These are phyloP conservation scores for Eudorina sp. DNA, from an alignment of 139 green algal species.

Conservation along the genomic window DNA sequence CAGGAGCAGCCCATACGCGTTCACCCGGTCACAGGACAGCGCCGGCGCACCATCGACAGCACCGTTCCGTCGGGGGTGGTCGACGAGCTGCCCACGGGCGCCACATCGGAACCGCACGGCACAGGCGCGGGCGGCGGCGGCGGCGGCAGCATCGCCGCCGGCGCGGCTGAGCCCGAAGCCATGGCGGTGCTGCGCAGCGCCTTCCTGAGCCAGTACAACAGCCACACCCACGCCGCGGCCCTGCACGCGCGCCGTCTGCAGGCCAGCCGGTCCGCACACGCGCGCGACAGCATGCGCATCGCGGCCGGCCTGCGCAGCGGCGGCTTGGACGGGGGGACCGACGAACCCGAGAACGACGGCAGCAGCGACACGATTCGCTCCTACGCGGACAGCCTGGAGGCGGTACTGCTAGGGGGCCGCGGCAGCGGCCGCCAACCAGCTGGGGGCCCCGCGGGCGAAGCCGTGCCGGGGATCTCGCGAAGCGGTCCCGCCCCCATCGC, in stretches of 20 bases:
- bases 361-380: slow-evolving; percentile 34
- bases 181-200: slow-evolving; percentile 13
- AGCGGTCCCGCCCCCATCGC: neutral
- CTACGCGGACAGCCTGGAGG: slow-evolving; percentile 39
- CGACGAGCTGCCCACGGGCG: too few species aligned
- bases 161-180: neutral
- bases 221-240: neutral
- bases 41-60: too few species aligned
- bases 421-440: too few species aligned
- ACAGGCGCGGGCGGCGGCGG: neutral
- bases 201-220: neutral
- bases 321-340: neutral
- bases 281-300: neutral
- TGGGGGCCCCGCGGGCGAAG: slow-evolving; percentile 3
- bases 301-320: neutral
- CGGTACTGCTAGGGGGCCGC: neutral
- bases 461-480: neutral
- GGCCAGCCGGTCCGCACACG: neutral
- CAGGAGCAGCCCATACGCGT: too few species aligned
- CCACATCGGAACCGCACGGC: too few species aligned
- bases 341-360: slow-evolving; percentile 9
- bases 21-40: too few species aligned
- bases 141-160: too few species aligned
- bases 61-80: too few species aligned
- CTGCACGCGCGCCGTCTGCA: neutral